Evolutionary conservation across 1,284 basidiomycete species (phyloP).

Genomic region (Microbotryum silenes-acaulis): DNA sequence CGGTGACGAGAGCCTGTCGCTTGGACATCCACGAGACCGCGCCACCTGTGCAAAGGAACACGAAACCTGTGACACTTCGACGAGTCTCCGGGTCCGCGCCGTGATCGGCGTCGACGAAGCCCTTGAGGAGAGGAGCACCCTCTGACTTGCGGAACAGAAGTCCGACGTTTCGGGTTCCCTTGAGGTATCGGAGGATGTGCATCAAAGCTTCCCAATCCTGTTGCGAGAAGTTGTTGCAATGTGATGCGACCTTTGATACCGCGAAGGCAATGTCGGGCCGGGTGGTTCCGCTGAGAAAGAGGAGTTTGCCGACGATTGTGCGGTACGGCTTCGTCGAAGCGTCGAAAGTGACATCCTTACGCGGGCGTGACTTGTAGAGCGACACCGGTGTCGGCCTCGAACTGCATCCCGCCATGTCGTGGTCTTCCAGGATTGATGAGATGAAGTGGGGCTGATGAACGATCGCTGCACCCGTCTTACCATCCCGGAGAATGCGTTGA

Average conservation of each 20-base stretch:
- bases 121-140: slow-evolving; percentile 33
- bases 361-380: slow-evolving; percentile 14
- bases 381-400: slow-evolving; percentile 1
- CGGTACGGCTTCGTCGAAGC: slow-evolving; percentile 31
- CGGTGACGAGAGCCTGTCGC: slow-evolving; percentile 41
- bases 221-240: slow-evolving; percentile 30
- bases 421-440: slow-evolving; percentile 40
- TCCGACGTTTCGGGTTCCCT: slow-evolving; percentile 46
- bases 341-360: not conserved
- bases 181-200: slow-evolving; percentile 45
- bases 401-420: slow-evolving; percentile 37
- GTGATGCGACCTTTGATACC: slow-evolving; percentile 42
- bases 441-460: slow-evolving; percentile 42
- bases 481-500: not conserved
- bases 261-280: slow-evolving; percentile 46
- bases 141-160: slow-evolving; percentile 31
- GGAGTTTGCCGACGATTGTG: slow-evolving; percentile 42
- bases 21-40: slow-evolving; percentile 44
- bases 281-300: slow-evolving; percentile 44
- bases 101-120: slow-evolving; percentile 46
- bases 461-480: slow-evolving; percentile 19
- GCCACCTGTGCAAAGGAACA: slow-evolving; percentile 38
- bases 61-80: slow-evolving; percentile 43
- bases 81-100: slow-evolving; percentile 39
- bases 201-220: slow-evolving; percentile 45